Percentiles rank a stretch among this genome's conserved stretches.
These are phyloP conservation scores for Mycena maculata DNA, from an alignment of 768 basidiomycete genomes.

Conservation along the genomic window DNA sequence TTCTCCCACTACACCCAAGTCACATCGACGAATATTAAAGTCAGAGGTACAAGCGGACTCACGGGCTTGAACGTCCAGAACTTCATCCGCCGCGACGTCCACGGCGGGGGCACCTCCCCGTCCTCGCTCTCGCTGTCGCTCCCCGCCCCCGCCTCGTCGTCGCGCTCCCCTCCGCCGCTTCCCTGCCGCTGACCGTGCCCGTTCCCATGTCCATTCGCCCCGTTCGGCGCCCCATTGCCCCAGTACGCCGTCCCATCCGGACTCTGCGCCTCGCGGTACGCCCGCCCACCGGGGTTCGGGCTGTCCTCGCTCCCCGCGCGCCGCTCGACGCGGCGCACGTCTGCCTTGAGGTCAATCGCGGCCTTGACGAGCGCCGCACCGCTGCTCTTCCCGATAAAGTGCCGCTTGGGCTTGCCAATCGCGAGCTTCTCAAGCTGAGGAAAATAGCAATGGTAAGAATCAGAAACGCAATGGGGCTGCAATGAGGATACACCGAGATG, in stretches of 20 bases:
- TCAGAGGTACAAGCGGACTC: neutral
- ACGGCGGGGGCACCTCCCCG: neutral
- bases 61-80: conserved; percentile 5
- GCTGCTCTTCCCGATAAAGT: conserved; percentile 12
- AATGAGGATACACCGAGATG: neutral
- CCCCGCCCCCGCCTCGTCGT: neutral
- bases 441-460: neutral
- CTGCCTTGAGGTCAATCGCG: conserved; percentile 9
- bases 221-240: too few relatives aligned
- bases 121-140: neutral
- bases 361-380: conserved; percentile 3
- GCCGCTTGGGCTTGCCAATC: neutral
- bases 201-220: too few relatives aligned
- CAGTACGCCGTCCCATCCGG: too few relatives aligned
- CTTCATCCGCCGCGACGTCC: neutral
- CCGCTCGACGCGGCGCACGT: conserved; percentile 29
- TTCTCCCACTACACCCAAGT: conserved; percentile 31
- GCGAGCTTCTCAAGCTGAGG: neutral
- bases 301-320: neutral
- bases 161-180: neutral
- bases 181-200: neutral
- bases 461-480: neutral
- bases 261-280: too few relatives aligned
- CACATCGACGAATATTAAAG: too few relatives aligned
- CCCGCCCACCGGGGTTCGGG: too few relatives aligned